phyloP scores from a whole-genome alignment of 106 monocot species.

The Apostasia ramifera region DNA sequence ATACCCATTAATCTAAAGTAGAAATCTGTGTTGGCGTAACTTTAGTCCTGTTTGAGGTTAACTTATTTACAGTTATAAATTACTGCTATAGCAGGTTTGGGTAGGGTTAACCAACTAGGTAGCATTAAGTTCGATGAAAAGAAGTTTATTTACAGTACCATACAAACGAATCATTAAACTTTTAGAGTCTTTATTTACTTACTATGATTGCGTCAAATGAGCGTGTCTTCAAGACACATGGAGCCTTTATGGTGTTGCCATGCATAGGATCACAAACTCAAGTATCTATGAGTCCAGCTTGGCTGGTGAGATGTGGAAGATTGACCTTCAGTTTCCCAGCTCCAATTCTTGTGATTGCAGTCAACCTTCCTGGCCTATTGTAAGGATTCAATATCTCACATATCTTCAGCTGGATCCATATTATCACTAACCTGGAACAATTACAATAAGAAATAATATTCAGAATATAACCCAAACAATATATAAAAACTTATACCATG shows the following conservation, averaged over 20 bases:
- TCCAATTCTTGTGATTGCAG: constrained; percentile 16
- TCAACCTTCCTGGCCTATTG: constrained; percentile 17
- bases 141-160: too few relatives aligned
- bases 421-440: constrained; percentile 12
- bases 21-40: too few relatives aligned
- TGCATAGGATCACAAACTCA: constrained; percentile 22
- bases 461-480: background rate
- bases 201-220: constrained; percentile 19
- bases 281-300: constrained; percentile 12
- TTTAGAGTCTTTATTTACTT: background rate
- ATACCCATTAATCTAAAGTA: too few relatives aligned
- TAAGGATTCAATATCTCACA: constrained; percentile 18
- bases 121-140: too few relatives aligned
- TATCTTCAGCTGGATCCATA: constrained; percentile 19
- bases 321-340: constrained; percentile 19
- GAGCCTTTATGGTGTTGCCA: constrained; percentile 20
- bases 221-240: constrained; percentile 20
- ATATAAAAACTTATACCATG: too few relatives aligned
- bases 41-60: too few relatives aligned
- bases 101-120: too few relatives aligned
- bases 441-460: background rate
- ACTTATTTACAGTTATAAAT: too few relatives aligned
- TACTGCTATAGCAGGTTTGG: too few relatives aligned
- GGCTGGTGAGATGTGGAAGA: constrained; percentile 17
- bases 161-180: background rate